Conservation (phyloP, 345 rosid genomes). For the Excoecaria agallocha region DNA sequence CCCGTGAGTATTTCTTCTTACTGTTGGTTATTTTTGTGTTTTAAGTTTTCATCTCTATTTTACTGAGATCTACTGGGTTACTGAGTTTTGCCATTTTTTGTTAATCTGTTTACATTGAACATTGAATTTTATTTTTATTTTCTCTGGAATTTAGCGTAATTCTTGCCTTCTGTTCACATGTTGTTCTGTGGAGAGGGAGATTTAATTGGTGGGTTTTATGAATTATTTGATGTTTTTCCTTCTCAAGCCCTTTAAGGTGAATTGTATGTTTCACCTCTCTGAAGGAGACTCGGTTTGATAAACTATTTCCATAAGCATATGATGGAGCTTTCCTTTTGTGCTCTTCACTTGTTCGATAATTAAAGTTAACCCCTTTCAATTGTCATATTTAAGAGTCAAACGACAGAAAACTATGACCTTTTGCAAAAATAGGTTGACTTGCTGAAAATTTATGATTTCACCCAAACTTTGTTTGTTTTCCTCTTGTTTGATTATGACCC, state of each 20-base stretch:
- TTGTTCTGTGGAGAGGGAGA: not conserved
- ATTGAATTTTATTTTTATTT: not conserved
- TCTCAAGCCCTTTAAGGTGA: not conserved
- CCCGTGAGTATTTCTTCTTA: slow-evolving; percentile 44
- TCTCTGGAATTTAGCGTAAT: slow-evolving; percentile 2
- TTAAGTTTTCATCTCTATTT: slow-evolving; percentile 10
- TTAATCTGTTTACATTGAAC: not conserved
- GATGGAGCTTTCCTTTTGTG: not conserved
- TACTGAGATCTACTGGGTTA: slow-evolving; percentile 33
- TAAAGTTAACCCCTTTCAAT: too few relatives aligned
- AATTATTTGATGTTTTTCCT: not conserved
- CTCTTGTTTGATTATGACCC: not conserved
- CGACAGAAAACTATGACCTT: not conserved
- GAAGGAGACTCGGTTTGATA: not conserved
- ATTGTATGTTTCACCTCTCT: not conserved
- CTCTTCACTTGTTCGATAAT: not conserved
- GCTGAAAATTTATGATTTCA: not conserved
- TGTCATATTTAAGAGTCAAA: not conserved
- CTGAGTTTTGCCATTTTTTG: not conserved
- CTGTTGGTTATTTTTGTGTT: not conserved
- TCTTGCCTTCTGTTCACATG: not conserved
- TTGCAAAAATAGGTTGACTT: not conserved
- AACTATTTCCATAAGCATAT: not conserved
- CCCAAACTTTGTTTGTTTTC: not conserved
- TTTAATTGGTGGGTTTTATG: not conserved